Conservation (phyloP, 352 stramenopile species). For the Albugo laibachii region DNA sequence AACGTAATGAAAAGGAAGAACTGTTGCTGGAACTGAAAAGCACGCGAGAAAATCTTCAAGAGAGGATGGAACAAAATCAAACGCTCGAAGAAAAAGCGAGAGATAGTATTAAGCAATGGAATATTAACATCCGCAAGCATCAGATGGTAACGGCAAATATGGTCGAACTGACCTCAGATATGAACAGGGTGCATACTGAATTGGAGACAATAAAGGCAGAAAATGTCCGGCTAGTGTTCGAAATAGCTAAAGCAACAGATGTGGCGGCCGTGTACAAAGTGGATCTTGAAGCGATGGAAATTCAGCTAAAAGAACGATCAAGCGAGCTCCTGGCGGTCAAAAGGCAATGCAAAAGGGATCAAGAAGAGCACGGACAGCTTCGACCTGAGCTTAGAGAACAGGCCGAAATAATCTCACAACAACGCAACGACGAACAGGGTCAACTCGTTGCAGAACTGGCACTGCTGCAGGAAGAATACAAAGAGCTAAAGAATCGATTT, state of each 20-base stretch:
- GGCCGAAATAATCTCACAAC: too few species aligned
- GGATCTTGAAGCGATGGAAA: neutral
- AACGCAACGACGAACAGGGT: too few species aligned
- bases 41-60: neutral
- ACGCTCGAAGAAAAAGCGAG: neutral
- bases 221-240: slow-evolving; percentile 56
- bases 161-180: neutral
- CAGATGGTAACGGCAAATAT: neutral
- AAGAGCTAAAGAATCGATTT: slow-evolving; percentile 14
- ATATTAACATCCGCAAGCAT: slow-evolving; percentile 1
- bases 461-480: slow-evolving; percentile 40
- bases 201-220: slow-evolving; percentile 40
- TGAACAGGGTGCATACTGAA: slow-evolving; percentile 22
- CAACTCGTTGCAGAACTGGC: slow-evolving; percentile 8
- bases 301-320: neutral
- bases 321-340: too few species aligned
- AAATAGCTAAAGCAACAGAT: slow-evolving; percentile 48
- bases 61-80: slow-evolving; percentile 1
- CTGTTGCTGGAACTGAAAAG: neutral
- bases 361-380: too few species aligned
- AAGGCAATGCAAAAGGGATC: too few species aligned
- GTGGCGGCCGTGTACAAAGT: slow-evolving; percentile 14
- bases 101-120: neutral
- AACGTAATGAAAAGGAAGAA: neutral
- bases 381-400: too few species aligned